A percentile compares a stretch with the other conserved stretches of the same genome.
Conservation (phyloP, 768 basidiomycete genomes). For the Exsudoporus frostii region DNA sequence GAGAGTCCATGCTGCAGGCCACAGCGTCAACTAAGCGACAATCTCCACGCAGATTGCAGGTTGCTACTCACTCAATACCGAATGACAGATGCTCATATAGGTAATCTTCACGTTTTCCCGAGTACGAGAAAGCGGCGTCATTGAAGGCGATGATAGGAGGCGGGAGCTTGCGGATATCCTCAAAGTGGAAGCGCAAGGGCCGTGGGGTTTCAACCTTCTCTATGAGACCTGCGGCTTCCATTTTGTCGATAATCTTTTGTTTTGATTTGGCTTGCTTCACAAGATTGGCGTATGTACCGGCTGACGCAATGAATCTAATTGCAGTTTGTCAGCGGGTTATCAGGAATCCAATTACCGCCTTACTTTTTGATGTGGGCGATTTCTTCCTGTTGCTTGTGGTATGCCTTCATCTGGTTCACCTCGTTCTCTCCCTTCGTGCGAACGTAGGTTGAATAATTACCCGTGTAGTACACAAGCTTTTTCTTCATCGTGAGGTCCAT, state of each 20-base stretch:
- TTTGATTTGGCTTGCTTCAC: conserved; percentile 99
- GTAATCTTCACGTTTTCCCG: conserved; percentile 82
- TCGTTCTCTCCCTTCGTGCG: conserved; percentile 97
- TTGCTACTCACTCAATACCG: conserved; percentile 84
- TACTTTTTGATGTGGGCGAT: conserved; percentile 98
- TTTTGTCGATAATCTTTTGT: conserved; percentile 99
- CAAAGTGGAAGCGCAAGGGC: conserved; percentile 90
- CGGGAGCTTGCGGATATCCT: conserved; percentile 88
- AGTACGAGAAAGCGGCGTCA: conserved; percentile 93
- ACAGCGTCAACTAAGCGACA: conserved; percentile 1
- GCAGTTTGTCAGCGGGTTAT: conserved; percentile 6
- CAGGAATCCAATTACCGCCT: conserved; percentile 14
- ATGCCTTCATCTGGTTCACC: conserved; percentile 99
- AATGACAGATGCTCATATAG: conserved; percentile 89
- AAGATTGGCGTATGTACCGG: conserved; percentile 98
- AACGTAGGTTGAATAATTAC: conserved; percentile 97
- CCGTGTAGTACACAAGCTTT: conserved; percentile 91
- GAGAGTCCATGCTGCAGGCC: conserved; percentile 77
- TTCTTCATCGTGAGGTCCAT: conserved; percentile 94
- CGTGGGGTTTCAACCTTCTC: conserved; percentile 81
- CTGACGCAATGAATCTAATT: conserved; percentile 91
- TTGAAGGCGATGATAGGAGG: conserved; percentile 98
- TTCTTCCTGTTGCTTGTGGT: conserved; percentile 97
- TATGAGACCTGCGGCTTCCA: conserved; percentile 97
- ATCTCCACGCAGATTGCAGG: conserved; percentile 1